Base-by-base conservation (phyloP, 2,329 filamentous ascomycete genomes). In the Penicillium sp. region DNA sequence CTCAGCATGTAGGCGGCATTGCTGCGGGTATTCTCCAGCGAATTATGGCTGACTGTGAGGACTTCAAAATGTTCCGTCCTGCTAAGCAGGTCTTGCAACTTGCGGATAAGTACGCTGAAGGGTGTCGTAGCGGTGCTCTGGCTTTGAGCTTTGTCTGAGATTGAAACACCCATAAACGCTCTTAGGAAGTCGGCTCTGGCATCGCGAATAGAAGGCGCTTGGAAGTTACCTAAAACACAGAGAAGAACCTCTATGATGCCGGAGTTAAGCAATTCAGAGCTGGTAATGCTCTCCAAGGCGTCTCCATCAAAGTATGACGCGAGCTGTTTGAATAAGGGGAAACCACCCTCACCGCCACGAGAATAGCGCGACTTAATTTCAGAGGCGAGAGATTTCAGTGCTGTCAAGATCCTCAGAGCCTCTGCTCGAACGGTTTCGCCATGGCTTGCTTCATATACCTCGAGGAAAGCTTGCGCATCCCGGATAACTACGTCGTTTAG, bases 31-130 rank as follows among this genome's bases (percentile, higher is more conserved):
- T 85, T 88, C 65, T 96, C 91, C 59, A 91, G 87, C 5, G 87
- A 84, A 60, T 94, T 95, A 54, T 95, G 87, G 66, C 95, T 88
- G 48, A 97, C 90, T 7, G 93, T 98, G 54, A 95, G 81, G 39
- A 98, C 91, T 65, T 98, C 93, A 61, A 97, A 98, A 74, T 97
- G 90, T 73, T 98, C 93, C 31, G 91, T 94, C 59, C 93, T 84
- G 74, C 93, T 98, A 49, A 98, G 79, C 51, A 98, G 75, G 71
- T 98, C 93, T 70, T 98, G 93, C 29, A 98, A 76, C 69, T 98
- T 98, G 67, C 90, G 86, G 35, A 95, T 84, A 67, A 98, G 77
- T 45, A 95, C 81, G 62, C 89, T 93, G 68, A 97, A 95, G 1
- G 89, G 84, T 0, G 91, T 95, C 0, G 82, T 78, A 3, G 87